Base-by-base conservation (phyloP, 257 asterid genomes). In the Thymus mandschuricus region DNA sequence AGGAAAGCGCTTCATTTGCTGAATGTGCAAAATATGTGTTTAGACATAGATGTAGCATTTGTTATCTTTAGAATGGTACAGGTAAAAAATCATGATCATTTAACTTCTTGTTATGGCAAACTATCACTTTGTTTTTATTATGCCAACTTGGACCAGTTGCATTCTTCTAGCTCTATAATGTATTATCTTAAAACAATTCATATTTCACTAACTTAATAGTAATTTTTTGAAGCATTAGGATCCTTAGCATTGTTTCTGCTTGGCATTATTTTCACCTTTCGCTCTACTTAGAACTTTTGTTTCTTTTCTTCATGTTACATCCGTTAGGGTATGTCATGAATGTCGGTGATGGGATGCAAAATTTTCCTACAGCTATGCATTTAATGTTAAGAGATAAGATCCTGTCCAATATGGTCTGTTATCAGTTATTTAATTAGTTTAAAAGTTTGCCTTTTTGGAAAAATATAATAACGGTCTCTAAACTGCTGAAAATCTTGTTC, bases 31-130 rank as follows among this genome's bases (percentile, higher is more conserved):
- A 38, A 11, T 15, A 52, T 54, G 40, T 64, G 38, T 46, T 21
- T 29, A 73, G 59, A 29, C 30, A 72, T 72, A 15, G 40, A 27
- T 61, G 48, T 60, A 34, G 68, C 75, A 35, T 21, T 51, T 52
- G 13, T 41, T 41, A 28, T 55, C 45, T 65, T 72, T 43, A 64
- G 21, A 56, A 11, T 31, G 51, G 38, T 21, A 0, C 38, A 40
- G n/a, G 35, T 54, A 51, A 63, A 8, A 54, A 11, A 55, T 41
- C 51, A 51, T 33, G 43, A 9, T 5, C 13, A 41, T 56, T 21
- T 55, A n/a, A 15, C 60, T 41, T 6, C 11, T 57, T 15, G 57
- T 6, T 57, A n/a, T 12, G 46, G 74, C 57, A 44, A 44, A 58
- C 34, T 58, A 48, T 58, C 8, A 1, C 46, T 57, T 11, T 44